Percentiles rank a stretch among this genome's conserved stretches.
These are phyloP conservation scores for Aspergillus wentii DNA, from an alignment of 495 filamentous ascomycete genomes.

Conservation along the genomic window DNA sequence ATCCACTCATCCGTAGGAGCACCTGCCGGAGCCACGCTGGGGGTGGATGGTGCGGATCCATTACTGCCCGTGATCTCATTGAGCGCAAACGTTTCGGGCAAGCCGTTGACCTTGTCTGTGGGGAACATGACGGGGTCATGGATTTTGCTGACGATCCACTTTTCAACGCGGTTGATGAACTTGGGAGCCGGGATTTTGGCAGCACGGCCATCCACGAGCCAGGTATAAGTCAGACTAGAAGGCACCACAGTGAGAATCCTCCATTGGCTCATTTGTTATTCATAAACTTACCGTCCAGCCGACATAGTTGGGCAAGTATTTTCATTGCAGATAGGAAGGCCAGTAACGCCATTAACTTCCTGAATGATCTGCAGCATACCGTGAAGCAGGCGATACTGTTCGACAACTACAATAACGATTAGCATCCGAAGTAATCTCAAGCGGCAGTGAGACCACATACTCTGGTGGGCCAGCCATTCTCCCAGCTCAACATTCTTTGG, in stretches of 20 bases:
- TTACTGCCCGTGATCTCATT: constrained; percentile 54
- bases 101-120: constrained; percentile 58
- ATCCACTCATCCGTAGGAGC: constrained; percentile 64
- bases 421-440: too few relatives aligned
- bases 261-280: constrained; percentile 5
- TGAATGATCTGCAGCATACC: constrained; percentile 80
- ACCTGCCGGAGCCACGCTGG: constrained; percentile 26
- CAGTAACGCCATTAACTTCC: constrained; percentile 65
- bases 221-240: constrained; percentile 81
- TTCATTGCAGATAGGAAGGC: constrained; percentile 73
- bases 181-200: constrained; percentile 71
- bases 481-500: constrained; percentile 85
- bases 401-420: constrained; percentile 75
- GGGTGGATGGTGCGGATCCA: constrained; percentile 48
- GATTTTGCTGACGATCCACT: constrained; percentile 90
- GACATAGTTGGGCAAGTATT: constrained; percentile 86
- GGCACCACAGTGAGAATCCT: not conserved
- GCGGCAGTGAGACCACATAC: constrained; percentile 55
- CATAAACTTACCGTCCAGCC: constrained; percentile 70
- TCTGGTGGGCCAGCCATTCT: constrained; percentile 93
- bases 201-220: constrained; percentile 55
- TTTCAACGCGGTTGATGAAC: constrained; percentile 89
- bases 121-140: constrained; percentile 83
- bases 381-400: constrained; percentile 82
- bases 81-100: constrained; percentile 54